phyloP scores from a whole-genome alignment of 164 flowering plant species.

The Echeveria elegans region DNA sequence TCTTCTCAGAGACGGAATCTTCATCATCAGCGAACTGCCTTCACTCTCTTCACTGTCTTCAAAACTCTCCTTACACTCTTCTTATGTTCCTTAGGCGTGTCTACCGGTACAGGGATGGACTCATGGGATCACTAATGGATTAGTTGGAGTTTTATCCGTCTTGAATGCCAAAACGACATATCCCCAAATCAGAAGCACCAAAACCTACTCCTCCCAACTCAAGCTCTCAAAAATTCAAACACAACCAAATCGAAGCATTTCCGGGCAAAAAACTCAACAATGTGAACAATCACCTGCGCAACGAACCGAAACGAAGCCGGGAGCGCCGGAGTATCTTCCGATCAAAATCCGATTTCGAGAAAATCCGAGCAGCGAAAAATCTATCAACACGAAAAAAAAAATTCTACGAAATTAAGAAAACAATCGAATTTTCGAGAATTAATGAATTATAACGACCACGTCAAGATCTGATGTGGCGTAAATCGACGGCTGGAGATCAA shows the following conservation, averaged over 20 bases:
- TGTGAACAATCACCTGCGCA: neutral
- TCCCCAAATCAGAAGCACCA: slow-evolving; percentile 64
- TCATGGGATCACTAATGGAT: slow-evolving; percentile 39
- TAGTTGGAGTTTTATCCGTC: slow-evolving; percentile 40
- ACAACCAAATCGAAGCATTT: too few species aligned
- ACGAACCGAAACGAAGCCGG: neutral
- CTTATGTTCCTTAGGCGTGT: slow-evolving; percentile 27
- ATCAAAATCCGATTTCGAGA: neutral
- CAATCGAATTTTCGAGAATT: neutral
- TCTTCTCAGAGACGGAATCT: slow-evolving; percentile 16
- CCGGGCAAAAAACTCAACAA: neutral
- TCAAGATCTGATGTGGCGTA: neutral
- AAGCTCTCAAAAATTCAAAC: neutral
- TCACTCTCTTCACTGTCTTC: slow-evolving; percentile 34
- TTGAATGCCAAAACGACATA: slow-evolving; percentile 55
- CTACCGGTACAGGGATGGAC: slow-evolving; percentile 33
- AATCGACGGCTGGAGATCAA: slow-evolving; percentile 14
- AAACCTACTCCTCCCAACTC: slow-evolving; percentile 75
- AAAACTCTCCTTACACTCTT: slow-evolving; percentile 30
- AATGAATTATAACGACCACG: slow-evolving; percentile 27
- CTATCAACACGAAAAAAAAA: slow-evolving; percentile 2
- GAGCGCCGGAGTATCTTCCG: neutral
- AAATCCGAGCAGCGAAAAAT: slow-evolving; percentile 3
- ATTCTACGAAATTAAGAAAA: slow-evolving; percentile 1
- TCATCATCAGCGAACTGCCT: slow-evolving; percentile 24